Base-by-base conservation (phyloP, 2,329 filamentous ascomycete genomes). In the Exophiala sp. region DNA sequence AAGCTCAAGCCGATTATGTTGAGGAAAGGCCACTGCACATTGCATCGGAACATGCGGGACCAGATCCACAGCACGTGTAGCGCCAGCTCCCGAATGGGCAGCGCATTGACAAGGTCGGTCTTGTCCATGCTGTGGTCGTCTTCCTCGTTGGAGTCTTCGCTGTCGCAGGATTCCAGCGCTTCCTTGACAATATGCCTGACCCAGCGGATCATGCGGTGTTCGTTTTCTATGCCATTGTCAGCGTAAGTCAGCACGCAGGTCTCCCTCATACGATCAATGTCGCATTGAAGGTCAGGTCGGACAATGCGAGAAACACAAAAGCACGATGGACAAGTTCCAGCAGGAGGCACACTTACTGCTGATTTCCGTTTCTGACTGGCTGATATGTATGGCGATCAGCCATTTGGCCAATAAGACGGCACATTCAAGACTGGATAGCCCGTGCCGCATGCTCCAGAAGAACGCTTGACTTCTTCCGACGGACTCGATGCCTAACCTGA, bases 361-460 rank as follows among this genome's bases (percentile, higher is more conserved):
- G 29, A 32, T 32, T 32, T 32, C 29, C 7, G 29, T 32, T 13
- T 32, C 29, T 7, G 29, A 7, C 11, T 32, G 7, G 11, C 7
- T 32, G 7, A 9, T 13, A n/a, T 32, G 29, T 7, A 32, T 13
- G 11, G 29, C 29, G 3, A 32, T 32, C 29, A 63, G 63, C 73
- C 73, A 76, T 49, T 72, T 69, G 39, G 64, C 69, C 1, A 75
- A 62, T 3, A 75, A 53, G 1, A 75, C 58, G 2, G 65, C 66
- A 46, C 65, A 68, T 55, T 69, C 66, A 2, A 68, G 53, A 43
- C 64, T 66, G 8, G 62, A 64, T 6, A 68, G 57, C 1, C 65
- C 66, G 49, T 68, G 65, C 7, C 63, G 62, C 2, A 67, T 64
- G 46, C 65, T 67, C 66, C 66, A 68, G 47, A 65, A 67, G 38